Conservation (phyloP, 441 rosid species). For the Theobroma grandiflorum region DNA sequence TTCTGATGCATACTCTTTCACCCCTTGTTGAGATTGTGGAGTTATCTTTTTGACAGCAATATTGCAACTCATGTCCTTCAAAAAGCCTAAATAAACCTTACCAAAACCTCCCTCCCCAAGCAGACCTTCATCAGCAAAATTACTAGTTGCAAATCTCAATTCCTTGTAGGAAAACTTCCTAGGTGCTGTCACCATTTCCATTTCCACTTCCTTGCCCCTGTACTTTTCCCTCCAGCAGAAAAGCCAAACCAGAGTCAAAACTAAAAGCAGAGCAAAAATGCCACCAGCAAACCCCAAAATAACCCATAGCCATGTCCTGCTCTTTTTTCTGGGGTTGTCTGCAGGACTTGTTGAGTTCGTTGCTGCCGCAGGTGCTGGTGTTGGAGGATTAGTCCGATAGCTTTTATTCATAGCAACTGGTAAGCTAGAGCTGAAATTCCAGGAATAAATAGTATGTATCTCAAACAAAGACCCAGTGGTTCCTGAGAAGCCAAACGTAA, state of each 20-base stretch:
- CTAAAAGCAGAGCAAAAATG: neutral
- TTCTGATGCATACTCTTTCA: slow-evolving; percentile 30
- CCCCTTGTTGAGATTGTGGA: slow-evolving; percentile 1
- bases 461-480: neutral
- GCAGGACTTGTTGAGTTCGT: neutral
- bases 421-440: slow-evolving; percentile 35
- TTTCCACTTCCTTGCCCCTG: neutral
- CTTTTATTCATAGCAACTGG: neutral
- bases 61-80: slow-evolving; percentile 8
- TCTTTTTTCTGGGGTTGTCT: neutral
- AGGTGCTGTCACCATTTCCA: slow-evolving; percentile 14
- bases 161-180: slow-evolving; percentile 30
- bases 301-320: neutral
- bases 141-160: slow-evolving; percentile 30
- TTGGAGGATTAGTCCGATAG: neutral
- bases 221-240: neutral
- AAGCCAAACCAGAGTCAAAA: neutral
- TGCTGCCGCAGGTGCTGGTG: neutral
- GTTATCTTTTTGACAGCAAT: slow-evolving; percentile 33
- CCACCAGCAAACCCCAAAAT: neutral
- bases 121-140: slow-evolving; percentile 8
- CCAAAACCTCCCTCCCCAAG: slow-evolving; percentile 40
- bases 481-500: slow-evolving; percentile 39
- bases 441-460: slow-evolving; percentile 25
- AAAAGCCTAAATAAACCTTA: slow-evolving; percentile 29